Percentiles rank a stretch among this genome's conserved stretches.
Conservation (phyloP, 2,329 filamentous ascomycete genomes). For the Rachicladosporium sp. region DNA sequence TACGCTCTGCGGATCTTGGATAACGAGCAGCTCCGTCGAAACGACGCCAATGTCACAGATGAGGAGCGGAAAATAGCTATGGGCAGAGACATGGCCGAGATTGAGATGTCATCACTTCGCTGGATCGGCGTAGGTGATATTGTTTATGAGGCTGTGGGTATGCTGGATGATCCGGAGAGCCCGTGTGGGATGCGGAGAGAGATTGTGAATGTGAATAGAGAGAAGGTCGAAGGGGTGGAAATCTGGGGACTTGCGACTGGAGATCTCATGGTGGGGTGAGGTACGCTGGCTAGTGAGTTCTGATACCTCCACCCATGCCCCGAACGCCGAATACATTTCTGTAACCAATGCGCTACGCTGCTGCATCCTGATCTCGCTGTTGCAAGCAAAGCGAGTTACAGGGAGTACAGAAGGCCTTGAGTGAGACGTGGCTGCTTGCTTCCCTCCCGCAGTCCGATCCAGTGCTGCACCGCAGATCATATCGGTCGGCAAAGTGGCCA, state of each 20-base stretch:
- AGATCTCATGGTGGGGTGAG: conserved; percentile 12
- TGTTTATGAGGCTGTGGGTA: conserved; percentile 25
- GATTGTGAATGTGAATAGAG: conserved; percentile 21
- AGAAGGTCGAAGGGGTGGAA: conserved; percentile 29
- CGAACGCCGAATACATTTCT: too few species aligned
- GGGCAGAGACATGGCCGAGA: conserved; percentile 10
- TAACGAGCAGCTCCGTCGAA: conserved; percentile 12
- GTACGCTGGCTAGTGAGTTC: too few species aligned
- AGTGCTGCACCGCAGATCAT: too few species aligned
- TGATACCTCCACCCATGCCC: too few species aligned
- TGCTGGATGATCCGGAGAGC: conserved; percentile 14
- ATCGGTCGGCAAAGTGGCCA: too few species aligned
- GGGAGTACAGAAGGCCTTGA: too few species aligned
- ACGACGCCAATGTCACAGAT: conserved; percentile 9
- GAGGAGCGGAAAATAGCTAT: conserved; percentile 22
- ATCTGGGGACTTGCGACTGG: conserved; percentile 34
- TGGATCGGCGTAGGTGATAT: conserved; percentile 29
- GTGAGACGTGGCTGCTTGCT: too few species aligned
- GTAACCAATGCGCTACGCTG: too few species aligned
- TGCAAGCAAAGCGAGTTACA: too few species aligned
- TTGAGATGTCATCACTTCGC: conserved; percentile 15
- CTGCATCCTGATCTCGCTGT: too few species aligned
- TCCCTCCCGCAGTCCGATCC: too few species aligned
- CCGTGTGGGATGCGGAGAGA: conserved; percentile 12
- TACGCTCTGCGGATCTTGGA: conserved; percentile 29